Evolutionary conservation across 345 rosid genomes (phyloP).

Genomic region (Isatis tinctoria): DNA sequence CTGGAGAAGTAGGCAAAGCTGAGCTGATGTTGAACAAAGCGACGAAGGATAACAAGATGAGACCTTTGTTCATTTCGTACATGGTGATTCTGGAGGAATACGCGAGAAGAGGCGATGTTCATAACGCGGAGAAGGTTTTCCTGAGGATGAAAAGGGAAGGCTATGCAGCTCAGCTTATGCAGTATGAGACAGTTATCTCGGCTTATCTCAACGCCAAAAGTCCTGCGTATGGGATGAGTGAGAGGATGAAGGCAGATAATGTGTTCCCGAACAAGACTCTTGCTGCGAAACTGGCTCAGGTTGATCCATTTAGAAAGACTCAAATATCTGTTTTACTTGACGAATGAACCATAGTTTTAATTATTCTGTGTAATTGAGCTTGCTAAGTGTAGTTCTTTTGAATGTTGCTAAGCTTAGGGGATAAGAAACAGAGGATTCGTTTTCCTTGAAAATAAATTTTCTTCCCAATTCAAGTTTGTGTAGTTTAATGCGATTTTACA

Average conservation of each 20-base stretch:
- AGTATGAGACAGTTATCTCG: slow-evolving; percentile 47
- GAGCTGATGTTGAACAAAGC: slow-evolving; percentile 66
- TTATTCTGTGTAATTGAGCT: neutral
- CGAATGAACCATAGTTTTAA: neutral
- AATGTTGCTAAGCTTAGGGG: neutral
- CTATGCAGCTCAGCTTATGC: slow-evolving; percentile 50
- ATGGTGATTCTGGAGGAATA: slow-evolving; percentile 64
- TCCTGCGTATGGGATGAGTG: slow-evolving; percentile 80
- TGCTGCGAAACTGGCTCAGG: slow-evolving; percentile 45
- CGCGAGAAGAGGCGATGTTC: slow-evolving; percentile 70
- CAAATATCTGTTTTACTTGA: slow-evolving; percentile 63
- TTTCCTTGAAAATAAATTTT: neutral
- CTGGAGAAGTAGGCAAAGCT: slow-evolving; percentile 83
- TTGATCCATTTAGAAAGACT: slow-evolving; percentile 69
- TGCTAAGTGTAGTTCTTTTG: neutral
- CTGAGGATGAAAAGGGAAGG: slow-evolving; percentile 66
- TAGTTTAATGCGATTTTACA: neutral
- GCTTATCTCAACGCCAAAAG: slow-evolving; percentile 59
- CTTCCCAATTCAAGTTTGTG: neutral
- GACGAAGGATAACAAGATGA: slow-evolving; percentile 36
- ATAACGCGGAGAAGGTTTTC: slow-evolving; percentile 74
- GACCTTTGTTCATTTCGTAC: slow-evolving; percentile 64
- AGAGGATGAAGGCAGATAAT: slow-evolving; percentile 78
- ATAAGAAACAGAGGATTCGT: neutral
- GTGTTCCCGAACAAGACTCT: slow-evolving; percentile 59